Evolutionary conservation across 2,329 filamentous ascomycete genomes (phyloP).

Genomic region (Tricladium varicosporioides): DNA sequence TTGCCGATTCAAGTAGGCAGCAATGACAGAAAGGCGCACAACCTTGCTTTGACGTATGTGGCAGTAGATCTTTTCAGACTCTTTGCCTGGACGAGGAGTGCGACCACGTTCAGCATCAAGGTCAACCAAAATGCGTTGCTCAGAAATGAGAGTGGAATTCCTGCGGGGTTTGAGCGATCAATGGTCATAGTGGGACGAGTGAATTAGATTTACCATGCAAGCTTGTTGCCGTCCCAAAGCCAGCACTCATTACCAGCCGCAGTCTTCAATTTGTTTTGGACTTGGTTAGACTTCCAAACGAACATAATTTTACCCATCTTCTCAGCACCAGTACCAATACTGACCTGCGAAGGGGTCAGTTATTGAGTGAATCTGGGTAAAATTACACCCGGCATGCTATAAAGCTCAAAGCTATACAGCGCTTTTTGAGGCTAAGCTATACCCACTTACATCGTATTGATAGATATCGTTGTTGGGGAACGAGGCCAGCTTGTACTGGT

Average conservation of each 20-base stretch:
- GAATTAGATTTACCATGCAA: constrained; percentile 69
- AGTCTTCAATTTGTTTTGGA: constrained; percentile 54
- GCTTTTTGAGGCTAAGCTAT: background rate
- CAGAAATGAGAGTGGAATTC: constrained; percentile 41
- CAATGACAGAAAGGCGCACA: constrained; percentile 66
- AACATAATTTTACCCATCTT: constrained; percentile 68
- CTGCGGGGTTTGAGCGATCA: constrained; percentile 18
- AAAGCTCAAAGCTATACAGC: too few species aligned
- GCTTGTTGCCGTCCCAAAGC: constrained; percentile 79
- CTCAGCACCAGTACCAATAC: constrained; percentile 60
- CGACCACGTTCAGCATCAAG: constrained; percentile 62
- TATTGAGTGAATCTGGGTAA: too few species aligned
- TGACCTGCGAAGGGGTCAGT: constrained; percentile 47
- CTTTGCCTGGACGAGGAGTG: constrained; percentile 21
- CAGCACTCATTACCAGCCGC: constrained; percentile 46
- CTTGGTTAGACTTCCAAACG: constrained; percentile 66
- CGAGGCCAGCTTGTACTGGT: constrained; percentile 68
- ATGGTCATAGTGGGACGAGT: background rate
- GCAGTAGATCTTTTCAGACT: constrained; percentile 53
- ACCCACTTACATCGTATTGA: constrained; percentile 77
- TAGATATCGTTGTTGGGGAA: constrained; percentile 63
- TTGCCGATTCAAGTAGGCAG: constrained; percentile 61
- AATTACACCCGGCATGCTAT: constrained; percentile 1
- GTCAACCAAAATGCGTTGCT: constrained; percentile 62
- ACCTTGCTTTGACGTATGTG: constrained; percentile 62